Evolutionary conservation across 140 eudicot species (phyloP).

Genomic region (Cichorium intybus): DNA sequence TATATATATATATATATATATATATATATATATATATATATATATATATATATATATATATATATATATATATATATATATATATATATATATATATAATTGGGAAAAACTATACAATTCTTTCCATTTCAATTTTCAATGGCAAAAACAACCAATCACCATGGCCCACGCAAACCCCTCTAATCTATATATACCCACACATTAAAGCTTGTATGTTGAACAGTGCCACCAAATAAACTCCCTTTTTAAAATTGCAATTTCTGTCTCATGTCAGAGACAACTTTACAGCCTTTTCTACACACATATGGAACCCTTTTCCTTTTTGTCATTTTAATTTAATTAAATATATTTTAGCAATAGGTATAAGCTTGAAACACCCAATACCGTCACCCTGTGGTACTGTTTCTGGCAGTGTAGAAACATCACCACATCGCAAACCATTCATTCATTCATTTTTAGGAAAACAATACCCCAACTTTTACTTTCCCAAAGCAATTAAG

Average conservation of each 20-base stretch:
- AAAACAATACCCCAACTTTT: constrained; percentile 6
- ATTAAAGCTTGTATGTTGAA: neutral
- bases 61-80: too few species aligned
- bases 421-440: constrained; percentile 20
- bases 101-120: too few species aligned
- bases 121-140: too few species aligned
- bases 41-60: too few species aligned
- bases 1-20: too few species aligned
- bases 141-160: neutral
- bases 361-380: constrained; percentile 8
- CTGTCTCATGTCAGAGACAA: constrained; percentile 4
- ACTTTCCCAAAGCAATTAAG: constrained; percentile 23
- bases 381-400: constrained; percentile 14
- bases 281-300: constrained; percentile 22
- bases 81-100: too few species aligned
- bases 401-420: constrained; percentile 18
- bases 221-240: neutral
- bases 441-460: constrained; percentile 8
- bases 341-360: constrained; percentile 1
- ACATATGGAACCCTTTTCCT: constrained; percentile 21
- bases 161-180: neutral
- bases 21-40: too few species aligned
- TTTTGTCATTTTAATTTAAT: neutral
- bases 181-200: neutral
- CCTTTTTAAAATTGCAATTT: constrained; percentile 5